These are phyloP conservation scores for Silene conica DNA, from an alignment of 148 eudicot genomes.

Conservation along the genomic window DNA sequence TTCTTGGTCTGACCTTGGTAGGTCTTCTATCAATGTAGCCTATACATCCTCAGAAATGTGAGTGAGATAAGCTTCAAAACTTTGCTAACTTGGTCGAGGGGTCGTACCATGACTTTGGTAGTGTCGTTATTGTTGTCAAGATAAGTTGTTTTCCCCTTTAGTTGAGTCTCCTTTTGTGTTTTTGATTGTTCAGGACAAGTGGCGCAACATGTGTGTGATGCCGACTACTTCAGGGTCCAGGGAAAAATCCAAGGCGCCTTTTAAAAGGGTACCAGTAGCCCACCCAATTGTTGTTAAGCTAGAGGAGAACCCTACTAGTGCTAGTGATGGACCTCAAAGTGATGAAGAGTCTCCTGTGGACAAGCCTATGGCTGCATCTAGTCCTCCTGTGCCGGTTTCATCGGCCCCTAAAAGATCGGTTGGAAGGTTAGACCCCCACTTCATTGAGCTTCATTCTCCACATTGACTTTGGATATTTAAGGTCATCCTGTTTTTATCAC, in stretches of 20 bases:
- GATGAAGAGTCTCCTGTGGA: conserved; percentile 65
- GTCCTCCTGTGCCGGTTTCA: conserved; percentile 47
- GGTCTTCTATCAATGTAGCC: too few relatives aligned
- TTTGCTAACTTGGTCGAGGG: too few relatives aligned
- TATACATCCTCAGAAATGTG: too few relatives aligned
- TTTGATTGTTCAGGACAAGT: conserved; percentile 66
- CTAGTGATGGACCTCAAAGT: conserved; percentile 42
- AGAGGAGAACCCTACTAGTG: conserved; percentile 57
- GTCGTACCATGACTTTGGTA: too few relatives aligned
- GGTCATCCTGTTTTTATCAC: background rate
- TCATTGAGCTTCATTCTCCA: background rate
- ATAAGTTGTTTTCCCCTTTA: background rate
- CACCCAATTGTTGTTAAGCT: conserved; percentile 40
- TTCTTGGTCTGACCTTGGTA: too few relatives aligned
- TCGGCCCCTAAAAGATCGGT: conserved; percentile 70
- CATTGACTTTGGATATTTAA: background rate
- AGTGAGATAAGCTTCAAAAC: too few relatives aligned
- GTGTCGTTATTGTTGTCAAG: background rate
- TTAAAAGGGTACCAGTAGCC: conserved; percentile 53
- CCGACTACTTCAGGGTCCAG: conserved; percentile 70
- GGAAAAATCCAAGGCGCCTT: conserved; percentile 72
- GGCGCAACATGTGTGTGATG: conserved; percentile 98
- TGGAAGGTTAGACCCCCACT: conserved; percentile 56
- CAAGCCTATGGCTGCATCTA: conserved; percentile 40
- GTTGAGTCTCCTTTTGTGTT: background rate